Conservation (phyloP, 202 grass and related monocot species). For the Panicum virgatum region DNA sequence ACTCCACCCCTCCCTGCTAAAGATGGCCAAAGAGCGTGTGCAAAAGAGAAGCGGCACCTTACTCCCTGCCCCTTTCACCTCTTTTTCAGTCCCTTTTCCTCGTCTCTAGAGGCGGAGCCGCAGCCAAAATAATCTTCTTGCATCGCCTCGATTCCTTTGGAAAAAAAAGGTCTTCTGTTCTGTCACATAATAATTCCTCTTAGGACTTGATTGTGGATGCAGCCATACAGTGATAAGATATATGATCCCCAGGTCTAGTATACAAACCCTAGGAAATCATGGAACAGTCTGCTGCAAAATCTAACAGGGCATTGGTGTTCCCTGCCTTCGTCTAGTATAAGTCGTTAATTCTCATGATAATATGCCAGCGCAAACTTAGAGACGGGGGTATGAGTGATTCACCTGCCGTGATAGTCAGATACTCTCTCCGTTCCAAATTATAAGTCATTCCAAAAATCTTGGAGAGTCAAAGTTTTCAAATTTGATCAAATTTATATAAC, state of each 20-base stretch:
- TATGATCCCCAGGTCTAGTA: not conserved
- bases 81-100: conserved; percentile 38
- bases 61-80: conserved; percentile 43
- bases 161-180: not conserved
- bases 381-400: not conserved
- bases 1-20: conserved; percentile 37
- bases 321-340: not conserved
- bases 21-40: conserved; percentile 60
- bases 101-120: not conserved
- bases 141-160: not conserved
- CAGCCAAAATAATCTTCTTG: conserved; percentile 12
- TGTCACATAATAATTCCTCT: not conserved
- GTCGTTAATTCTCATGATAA: not conserved
- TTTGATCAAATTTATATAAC: too few relatives aligned
- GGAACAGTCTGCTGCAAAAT: not conserved
- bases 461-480: too few relatives aligned
- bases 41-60: conserved; percentile 50
- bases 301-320: not conserved
- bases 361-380: not conserved
- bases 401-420: not conserved
- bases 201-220: not conserved
- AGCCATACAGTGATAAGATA: too few relatives aligned
- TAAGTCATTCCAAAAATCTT: too few relatives aligned
- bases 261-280: not conserved
- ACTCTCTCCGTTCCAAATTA: too few relatives aligned